Evolutionary conservation across 495 filamentous ascomycete genomes (phyloP), one percentile per base, ranked within the genome.

Genomic region (Daldinia vernicosa): DNA sequence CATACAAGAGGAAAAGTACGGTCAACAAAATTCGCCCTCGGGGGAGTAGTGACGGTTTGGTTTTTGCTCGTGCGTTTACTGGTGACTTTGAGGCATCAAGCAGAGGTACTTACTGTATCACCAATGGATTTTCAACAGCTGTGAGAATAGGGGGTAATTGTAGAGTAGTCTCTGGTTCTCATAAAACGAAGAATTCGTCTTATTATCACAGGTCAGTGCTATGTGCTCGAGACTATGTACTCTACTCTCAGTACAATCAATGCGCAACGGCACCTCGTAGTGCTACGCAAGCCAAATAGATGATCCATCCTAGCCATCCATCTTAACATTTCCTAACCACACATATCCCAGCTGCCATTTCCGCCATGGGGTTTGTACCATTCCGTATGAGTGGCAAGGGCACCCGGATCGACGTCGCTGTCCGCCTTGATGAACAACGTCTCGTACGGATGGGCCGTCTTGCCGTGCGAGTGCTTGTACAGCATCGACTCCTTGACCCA

Each of bases 361-460:
- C 6, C 47, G 24, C 26, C 6, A 15, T 24, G 64, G 6, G 61
- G 56, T 22, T 62, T 54, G 12, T 72, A 54, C 72, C 69, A 77
- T 11, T 70, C 63, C 9, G 69, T 80, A 12, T 77, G 54, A 47
- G 47, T 65, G 22, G 52, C 52, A 17, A 81, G 26, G 30, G 63
- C 47, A 1, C 45, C 45, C 0, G 68, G 50, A 52, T 79, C 76
- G 40, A 74, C 53, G 33, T 71, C 57, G 24, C 62, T 37, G 52
- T 75, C 75, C 6, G 69, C 65, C 65, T 80, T 78, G 15, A 71
- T 66, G 45, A 79, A 80, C 2, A 79, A 52, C n/a, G 76, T 76
- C 69, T 81, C 80, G 59, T 76, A 81, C 14, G 77, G 72, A 35
- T 79, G 74, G 5, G 77, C 27, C 50, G 60, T 74, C 50, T 33